These are phyloP conservation scores for Wallacemonas rigidus DNA, from an alignment of 208 protist genomes.

Conservation along the genomic window DNA sequence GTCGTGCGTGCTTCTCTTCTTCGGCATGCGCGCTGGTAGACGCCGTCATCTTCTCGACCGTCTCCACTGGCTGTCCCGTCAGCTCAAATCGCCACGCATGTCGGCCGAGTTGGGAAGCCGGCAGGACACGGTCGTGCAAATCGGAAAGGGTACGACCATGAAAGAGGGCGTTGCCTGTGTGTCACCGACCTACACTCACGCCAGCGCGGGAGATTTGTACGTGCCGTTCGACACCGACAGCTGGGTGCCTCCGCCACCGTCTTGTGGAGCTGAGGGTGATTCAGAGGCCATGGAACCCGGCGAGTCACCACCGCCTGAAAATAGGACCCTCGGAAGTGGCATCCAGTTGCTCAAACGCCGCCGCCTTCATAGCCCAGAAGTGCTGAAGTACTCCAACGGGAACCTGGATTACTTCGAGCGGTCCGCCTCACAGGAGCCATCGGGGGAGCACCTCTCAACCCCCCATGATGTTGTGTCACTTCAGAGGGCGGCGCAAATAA, in stretches of 20 bases:
- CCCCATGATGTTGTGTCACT: too few relatives aligned
- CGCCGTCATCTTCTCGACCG: slow-evolving; percentile 2
- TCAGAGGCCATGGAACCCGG: too few relatives aligned
- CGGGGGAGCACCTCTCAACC: neutral
- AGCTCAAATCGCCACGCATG: neutral
- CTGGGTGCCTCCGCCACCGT: too few relatives aligned
- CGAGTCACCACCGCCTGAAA: too few relatives aligned
- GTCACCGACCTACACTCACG: slow-evolving; percentile 5
- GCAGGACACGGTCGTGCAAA: neutral
- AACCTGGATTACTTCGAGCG: neutral
- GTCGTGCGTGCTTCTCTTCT: slow-evolving; percentile 3
- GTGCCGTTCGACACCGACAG: neutral
- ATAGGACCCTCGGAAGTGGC: slow-evolving; percentile 3
- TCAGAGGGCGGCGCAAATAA: too few relatives aligned
- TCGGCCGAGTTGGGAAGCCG: neutral
- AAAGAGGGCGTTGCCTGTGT: neutral
- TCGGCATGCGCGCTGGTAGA: neutral
- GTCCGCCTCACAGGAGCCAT: neutral
- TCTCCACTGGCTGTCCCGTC: neutral
- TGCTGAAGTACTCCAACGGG: neutral
- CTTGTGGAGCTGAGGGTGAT: too few relatives aligned
- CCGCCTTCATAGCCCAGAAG: neutral
- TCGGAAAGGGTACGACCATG: neutral
- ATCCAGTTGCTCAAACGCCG: slow-evolving; percentile 12
- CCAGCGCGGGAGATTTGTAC: neutral